A percentile compares a stretch with the other conserved stretches of the same genome.
phyloP scores from a whole-genome alignment of 164 flowering plant species.

The Kingdonia uniflora region DNA sequence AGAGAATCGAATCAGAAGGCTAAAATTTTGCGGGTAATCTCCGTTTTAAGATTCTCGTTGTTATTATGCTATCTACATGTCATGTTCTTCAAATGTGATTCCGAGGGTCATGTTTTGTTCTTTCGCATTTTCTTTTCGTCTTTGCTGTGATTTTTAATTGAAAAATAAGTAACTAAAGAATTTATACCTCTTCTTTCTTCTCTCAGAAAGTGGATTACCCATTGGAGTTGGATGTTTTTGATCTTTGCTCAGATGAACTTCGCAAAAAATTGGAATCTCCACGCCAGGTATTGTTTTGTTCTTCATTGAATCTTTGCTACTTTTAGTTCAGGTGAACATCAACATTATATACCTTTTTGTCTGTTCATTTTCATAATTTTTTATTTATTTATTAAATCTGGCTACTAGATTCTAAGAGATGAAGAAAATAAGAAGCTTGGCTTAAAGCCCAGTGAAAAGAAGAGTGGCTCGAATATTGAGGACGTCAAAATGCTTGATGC shows the following conservation, averaged over 20 bases:
- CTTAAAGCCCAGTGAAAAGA: slow-evolving; percentile 42
- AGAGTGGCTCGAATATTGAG: slow-evolving; percentile 35
- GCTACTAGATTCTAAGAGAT: slow-evolving; percentile 49
- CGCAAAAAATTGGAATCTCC: slow-evolving; percentile 69
- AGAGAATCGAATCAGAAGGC: slow-evolving; percentile 97
- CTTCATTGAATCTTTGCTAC: background rate
- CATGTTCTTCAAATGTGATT: background rate
- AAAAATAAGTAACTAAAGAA: background rate
- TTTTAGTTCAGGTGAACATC: background rate
- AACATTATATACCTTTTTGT: background rate
- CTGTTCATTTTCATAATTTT: background rate
- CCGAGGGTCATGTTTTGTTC: background rate
- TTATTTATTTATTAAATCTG: background rate
- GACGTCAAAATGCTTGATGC: slow-evolving; percentile 76
- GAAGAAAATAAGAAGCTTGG: slow-evolving; percentile 86
- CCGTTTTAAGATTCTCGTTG: background rate
- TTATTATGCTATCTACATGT: background rate
- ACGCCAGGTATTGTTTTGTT: slow-evolving; percentile 46
- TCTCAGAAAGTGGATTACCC: slow-evolving; percentile 97
- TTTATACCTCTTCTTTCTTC: background rate
- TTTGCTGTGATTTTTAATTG: background rate
- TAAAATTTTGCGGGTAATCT: slow-evolving; percentile 85
- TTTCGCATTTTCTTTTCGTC: no score
- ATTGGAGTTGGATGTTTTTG: slow-evolving; percentile 84
- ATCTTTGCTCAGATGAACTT: slow-evolving; percentile 86